Evolutionary conservation across 306 rosid species (phyloP), one percentile per base, ranked within the genome.

Genomic region (Acmispon strigosus): DNA sequence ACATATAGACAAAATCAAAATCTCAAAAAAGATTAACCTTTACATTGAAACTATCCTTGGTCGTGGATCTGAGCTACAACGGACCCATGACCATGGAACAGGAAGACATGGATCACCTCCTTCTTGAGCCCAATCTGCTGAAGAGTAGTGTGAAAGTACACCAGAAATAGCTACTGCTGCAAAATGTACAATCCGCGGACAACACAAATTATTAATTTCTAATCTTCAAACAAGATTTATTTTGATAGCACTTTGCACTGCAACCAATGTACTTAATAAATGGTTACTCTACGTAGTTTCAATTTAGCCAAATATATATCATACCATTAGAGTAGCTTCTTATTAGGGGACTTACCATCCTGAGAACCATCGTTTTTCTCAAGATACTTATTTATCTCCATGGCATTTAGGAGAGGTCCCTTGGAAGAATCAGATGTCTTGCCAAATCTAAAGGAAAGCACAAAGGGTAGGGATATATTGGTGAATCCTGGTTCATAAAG

Each of bases 61-160:
- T 48, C 74, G 97, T 54, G 82, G 86, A 83, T 90, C 90, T 47
- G 92, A 77, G 86, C 81, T 88, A 71, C 98, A 93, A 42, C 43
- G 89, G 83, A 90, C 75, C 98, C 98, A 93, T 58, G 98, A 88
- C 98, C 98, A 93, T 56, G 98, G 86, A 76, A 84, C 97, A 47
- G 98, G 98, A 14, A 86, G 73, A 82, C 97, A 93, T 41, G 98
- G 96, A 61, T 93, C 98, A 45, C 98, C 98, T 13, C 96, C 98
- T 82, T 93, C 97, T 53, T 76, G 85, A 2, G 85, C 90, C 97
- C 94, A 93, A 70, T 83, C 84, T 63, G 77, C 81, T 37, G 86
- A 78, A 69, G 96, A 79, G 78, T 84, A 88, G 16, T 69, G 81
- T 59, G 92, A 88, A 74, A 86, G 75, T 58, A 88, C 68, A 81